Conservation (phyloP, 2,329 filamentous ascomycete species). For the Aspergillus sp. region DNA sequence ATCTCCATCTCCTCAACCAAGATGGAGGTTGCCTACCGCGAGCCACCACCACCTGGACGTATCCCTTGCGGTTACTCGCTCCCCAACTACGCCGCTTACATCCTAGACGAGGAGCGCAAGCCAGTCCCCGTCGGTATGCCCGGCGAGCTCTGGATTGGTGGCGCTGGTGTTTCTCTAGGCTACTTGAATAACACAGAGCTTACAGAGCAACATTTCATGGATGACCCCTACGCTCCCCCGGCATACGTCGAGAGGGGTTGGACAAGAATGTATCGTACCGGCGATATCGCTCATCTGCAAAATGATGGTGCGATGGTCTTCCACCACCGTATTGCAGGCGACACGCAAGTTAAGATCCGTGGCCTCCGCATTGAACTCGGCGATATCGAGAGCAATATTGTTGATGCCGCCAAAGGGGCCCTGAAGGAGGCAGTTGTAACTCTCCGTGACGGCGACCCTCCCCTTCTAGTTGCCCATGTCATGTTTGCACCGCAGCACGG, state of each 20-base stretch:
- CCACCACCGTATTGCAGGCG: constrained; percentile 19
- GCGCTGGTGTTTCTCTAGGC: constrained; percentile 17
- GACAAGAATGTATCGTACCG: constrained; percentile 19
- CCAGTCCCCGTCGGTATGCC: constrained; percentile 34
- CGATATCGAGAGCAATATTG: constrained; percentile 36
- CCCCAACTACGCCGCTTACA: constrained; percentile 31
- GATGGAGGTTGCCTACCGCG: constrained; percentile 20
- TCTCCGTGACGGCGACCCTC: neutral
- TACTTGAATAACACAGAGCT: constrained; percentile 12
- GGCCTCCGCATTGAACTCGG: constrained; percentile 40
- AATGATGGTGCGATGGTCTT: constrained; percentile 21
- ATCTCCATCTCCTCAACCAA: constrained; percentile 5
- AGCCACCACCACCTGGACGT: constrained; percentile 25
- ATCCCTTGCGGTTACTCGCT: constrained; percentile 17
- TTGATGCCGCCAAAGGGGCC: constrained; percentile 14
- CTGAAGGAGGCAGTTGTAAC: neutral
- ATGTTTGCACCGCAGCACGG: no score
- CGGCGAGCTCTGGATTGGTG: constrained; percentile 40
- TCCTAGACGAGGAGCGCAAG: constrained; percentile 31
- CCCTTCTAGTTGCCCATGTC: neutral
- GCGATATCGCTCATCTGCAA: constrained; percentile 21
- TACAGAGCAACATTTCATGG: constrained; percentile 4
- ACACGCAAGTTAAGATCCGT: constrained; percentile 20
- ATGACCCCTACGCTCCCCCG: constrained; percentile 5
- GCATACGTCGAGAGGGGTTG: no score